Conservation (phyloP, 768 basidiomycete species). For the Suillus subaureus region DNA sequence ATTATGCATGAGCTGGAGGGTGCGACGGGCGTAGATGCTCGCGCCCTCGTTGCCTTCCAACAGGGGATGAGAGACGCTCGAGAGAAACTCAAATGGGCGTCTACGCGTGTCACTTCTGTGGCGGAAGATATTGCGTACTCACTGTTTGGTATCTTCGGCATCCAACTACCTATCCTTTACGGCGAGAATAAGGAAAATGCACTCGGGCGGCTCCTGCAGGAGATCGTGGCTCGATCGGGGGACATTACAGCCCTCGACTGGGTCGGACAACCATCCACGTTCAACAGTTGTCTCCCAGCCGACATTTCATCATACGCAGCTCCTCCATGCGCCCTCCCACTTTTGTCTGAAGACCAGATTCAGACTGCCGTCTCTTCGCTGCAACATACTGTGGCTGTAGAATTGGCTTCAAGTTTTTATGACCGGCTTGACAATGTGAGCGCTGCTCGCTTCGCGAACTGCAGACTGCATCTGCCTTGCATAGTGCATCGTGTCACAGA, state of each 20-base stretch:
- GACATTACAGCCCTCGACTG: slow-evolving; percentile 6
- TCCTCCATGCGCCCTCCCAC: background rate
- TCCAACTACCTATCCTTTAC: background rate
- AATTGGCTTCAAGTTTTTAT: background rate
- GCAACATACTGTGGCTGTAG: background rate
- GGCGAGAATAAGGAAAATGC: background rate
- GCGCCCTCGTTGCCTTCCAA: background rate
- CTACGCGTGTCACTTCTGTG: background rate
- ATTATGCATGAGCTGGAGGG: background rate
- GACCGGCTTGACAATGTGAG: background rate
- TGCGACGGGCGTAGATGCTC: background rate
- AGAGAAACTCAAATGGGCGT: background rate
- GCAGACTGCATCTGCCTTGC: background rate
- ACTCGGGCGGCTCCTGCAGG: background rate
- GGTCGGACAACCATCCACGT: slow-evolving; percentile 5
- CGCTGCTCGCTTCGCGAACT: background rate
- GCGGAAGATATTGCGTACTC: background rate
- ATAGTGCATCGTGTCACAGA: background rate
- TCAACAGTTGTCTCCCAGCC: slow-evolving; percentile 10
- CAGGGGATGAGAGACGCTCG: background rate
- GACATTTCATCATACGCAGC: background rate
- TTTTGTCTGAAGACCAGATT: background rate
- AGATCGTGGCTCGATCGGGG: background rate
- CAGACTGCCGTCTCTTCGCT: background rate
- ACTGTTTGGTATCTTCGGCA: background rate